phyloP scores from a whole-genome alignment of 1,284 basidiomycete genomes.

The Peniophora sp. region DNA sequence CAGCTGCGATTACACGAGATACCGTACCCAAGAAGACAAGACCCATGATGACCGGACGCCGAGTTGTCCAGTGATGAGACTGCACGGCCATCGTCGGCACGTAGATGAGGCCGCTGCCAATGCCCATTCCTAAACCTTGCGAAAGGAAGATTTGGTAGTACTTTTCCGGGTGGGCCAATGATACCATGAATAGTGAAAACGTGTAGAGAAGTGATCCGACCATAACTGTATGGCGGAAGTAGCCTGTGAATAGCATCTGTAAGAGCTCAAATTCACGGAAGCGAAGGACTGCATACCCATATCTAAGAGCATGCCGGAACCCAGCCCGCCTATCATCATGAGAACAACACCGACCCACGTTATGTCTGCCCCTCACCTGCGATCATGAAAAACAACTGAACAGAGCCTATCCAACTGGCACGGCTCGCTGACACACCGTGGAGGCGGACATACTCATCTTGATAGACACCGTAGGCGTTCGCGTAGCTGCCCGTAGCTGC shows the following conservation, averaged over 20 bases:
- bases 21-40: conserved; percentile 26
- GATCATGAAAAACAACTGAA: conserved; percentile 13
- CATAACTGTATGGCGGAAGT: conserved; percentile 10
- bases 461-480: conserved; percentile 15
- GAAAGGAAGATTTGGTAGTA: conserved; percentile 15
- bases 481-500: conserved; percentile 14
- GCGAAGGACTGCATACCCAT: too few species aligned
- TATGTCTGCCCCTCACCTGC: too few species aligned
- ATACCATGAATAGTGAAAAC: conserved; percentile 12
- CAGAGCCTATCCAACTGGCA: conserved; percentile 17
- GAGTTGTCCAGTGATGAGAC: conserved; percentile 35
- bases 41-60: conserved; percentile 39
- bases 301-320: too few species aligned
- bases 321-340: too few species aligned
- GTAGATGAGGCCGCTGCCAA: conserved; percentile 34
- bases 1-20: not conserved
- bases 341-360: too few species aligned
- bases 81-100: conserved; percentile 33
- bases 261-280: conserved; percentile 9
- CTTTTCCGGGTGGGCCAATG: conserved; percentile 9
- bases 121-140: conserved; percentile 32
- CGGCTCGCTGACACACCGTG: conserved; percentile 10
- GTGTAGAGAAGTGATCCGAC: conserved; percentile 13
- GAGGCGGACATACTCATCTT: conserved; percentile 14
- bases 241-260: conserved; percentile 14